Percentiles rank a stretch among this genome's conserved stretches.
phyloP scores from a whole-genome alignment of 345 rosid genomes.

The Firmiana major region DNA sequence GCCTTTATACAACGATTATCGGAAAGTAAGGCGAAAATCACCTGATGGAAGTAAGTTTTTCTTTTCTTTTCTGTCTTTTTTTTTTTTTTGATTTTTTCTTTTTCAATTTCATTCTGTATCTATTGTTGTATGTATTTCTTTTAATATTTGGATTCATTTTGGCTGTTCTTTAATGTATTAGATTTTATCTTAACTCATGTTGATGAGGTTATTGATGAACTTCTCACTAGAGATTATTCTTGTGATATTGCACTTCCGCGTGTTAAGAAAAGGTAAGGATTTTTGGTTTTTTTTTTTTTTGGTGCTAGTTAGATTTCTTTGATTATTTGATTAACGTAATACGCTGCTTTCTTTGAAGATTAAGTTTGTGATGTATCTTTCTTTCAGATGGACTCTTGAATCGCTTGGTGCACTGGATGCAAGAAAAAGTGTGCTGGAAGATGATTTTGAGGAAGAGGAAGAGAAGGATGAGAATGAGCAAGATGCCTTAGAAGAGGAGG shows the following conservation, averaged over 20 bases:
- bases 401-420: slow-evolving; percentile 55
- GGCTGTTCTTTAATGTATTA: slow-evolving; percentile 20
- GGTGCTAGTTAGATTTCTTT: background rate
- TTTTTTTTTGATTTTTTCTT: background rate
- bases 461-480: slow-evolving; percentile 76
- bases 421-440: slow-evolving; percentile 88
- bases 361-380: background rate
- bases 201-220: slow-evolving; percentile 85
- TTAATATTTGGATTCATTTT: background rate
- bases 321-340: background rate
- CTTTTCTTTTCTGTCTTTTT: background rate
- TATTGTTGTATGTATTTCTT: background rate
- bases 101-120: background rate
- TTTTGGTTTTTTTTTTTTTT: background rate
- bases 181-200: slow-evolving; percentile 67
- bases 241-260: slow-evolving; percentile 90
- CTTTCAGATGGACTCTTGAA: slow-evolving; percentile 52
- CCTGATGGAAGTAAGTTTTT: slow-evolving; percentile 66
- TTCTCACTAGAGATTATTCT: slow-evolving; percentile 74
- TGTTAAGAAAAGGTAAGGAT: slow-evolving; percentile 72
- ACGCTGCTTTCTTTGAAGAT: background rate
- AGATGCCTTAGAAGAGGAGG: slow-evolving; percentile 18
- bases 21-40: slow-evolving; percentile 60
- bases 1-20: slow-evolving; percentile 44
- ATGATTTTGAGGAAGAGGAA: slow-evolving; percentile 96